Conservation (phyloP, 2,329 filamentous ascomycete species). For the Xylariaceae sp. region DNA sequence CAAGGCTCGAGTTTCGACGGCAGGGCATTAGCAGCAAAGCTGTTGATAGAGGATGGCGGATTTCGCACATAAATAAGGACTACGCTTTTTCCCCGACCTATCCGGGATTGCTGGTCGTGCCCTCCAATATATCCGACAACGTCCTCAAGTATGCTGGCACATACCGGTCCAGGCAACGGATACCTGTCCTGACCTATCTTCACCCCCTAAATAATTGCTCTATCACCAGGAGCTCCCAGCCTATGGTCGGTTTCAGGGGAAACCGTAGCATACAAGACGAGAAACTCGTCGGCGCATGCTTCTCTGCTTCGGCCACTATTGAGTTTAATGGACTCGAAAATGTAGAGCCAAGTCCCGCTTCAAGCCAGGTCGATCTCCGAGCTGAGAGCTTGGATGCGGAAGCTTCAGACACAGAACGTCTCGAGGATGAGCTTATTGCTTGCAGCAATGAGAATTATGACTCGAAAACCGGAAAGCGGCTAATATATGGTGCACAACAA, state of each 20-base stretch:
- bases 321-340: slow-evolving; percentile 41
- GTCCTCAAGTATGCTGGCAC: slow-evolving; percentile 89
- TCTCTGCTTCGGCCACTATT: slow-evolving; percentile 66
- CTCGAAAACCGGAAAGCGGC: slow-evolving; percentile 61
- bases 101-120: slow-evolving; percentile 81
- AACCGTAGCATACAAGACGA: slow-evolving; percentile 96
- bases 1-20: slow-evolving; percentile 80
- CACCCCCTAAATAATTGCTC: slow-evolving; percentile 96
- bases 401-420: slow-evolving; percentile 63
- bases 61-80: slow-evolving; percentile 87
- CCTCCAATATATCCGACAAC: slow-evolving; percentile 91
- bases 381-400: slow-evolving; percentile 48
- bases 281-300: slow-evolving; percentile 88
- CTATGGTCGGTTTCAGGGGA: slow-evolving; percentile 79
- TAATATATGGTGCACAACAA: slow-evolving; percentile 89
- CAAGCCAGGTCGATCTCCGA: slow-evolving; percentile 56
- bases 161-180: slow-evolving; percentile 85
- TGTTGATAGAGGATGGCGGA: slow-evolving; percentile 80
- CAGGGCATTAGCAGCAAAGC: slow-evolving; percentile 85
- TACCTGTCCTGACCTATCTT: slow-evolving; percentile 91
- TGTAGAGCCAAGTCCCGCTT: slow-evolving; percentile 44
- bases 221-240: slow-evolving; percentile 93
- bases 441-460: slow-evolving; percentile 55
- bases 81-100: slow-evolving; percentile 94
- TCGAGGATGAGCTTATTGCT: slow-evolving; percentile 69